These are phyloP conservation scores for Trichoderma lentiforme DNA, from an alignment of 2,329 filamentous ascomycete genomes.

Conservation along the genomic window DNA sequence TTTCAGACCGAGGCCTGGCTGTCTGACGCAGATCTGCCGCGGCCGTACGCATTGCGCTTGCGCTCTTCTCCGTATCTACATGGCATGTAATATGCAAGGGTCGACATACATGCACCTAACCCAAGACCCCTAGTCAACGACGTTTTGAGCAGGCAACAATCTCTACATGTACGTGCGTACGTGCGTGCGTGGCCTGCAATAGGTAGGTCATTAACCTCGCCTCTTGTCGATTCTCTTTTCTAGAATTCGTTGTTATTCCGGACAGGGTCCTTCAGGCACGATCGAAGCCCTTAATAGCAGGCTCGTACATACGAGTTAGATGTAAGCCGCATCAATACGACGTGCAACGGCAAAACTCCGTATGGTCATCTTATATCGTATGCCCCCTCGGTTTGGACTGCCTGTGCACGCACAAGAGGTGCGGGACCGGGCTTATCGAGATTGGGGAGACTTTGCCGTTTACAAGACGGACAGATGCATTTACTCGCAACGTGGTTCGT, in stretches of 20 bases:
- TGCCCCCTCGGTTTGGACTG: not conserved
- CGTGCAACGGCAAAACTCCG: not conserved
- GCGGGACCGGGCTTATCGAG: constrained; percentile 4
- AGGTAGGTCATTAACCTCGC: not conserved
- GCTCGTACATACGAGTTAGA: not conserved
- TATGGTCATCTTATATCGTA: not conserved
- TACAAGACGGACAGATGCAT: not conserved
- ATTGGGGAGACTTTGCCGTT: not conserved
- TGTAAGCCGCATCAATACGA: not conserved
- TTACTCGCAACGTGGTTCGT: constrained; percentile 3
- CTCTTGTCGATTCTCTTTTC: not conserved
- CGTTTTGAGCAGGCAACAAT: not conserved
- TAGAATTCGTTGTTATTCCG: not conserved
- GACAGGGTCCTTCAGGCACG: not conserved
- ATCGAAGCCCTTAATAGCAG: not conserved
- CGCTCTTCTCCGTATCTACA: not conserved
- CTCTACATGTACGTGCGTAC: not conserved
- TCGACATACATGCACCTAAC: not conserved
- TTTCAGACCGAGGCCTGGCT: not conserved
- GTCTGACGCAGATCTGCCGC: not conserved
- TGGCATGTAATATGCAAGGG: not conserved
- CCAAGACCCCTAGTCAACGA: not conserved
- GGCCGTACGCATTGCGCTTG: not conserved
- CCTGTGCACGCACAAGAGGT: not conserved
- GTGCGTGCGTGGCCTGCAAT: not conserved